Evolutionary conservation across 2,329 filamentous ascomycete species (phyloP), one percentile per base, ranked within the genome.

Genomic region (Diaporthe velutina): DNA sequence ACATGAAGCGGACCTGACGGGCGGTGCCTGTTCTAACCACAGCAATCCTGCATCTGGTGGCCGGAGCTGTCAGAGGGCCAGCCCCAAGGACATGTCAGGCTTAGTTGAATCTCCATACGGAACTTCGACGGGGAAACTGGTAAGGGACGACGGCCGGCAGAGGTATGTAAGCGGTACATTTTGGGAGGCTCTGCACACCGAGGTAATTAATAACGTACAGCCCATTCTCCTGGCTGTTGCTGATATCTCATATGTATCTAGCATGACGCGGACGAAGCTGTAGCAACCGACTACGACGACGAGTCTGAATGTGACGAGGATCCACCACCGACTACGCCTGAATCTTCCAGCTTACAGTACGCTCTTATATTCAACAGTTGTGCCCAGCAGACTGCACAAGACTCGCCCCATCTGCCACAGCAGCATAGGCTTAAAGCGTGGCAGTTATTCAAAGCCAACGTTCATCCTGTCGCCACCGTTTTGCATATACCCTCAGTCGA

Each of bases 401-500:
- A 12, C 3, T 61, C 57, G 2, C 35, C n/a, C 1, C 57, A 61
- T 17, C 57, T 35, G 22, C 57, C 57, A 7, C n/a, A 61, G 2
- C 4, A 22, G 4, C 57, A 61, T 2, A 61, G 57, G 8, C 57
- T 61, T n/a, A 61, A 61, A 28, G 57, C 57, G 3, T 61, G 35
- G 57, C 22, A 61, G n/a, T 35, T 61, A 19, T 61, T 61, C 57
- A 61, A 61, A 10, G 4, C 12, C 4, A 61, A 61, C 19, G 57
- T 61, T 5, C 57, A 68, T 13, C 64, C 42, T 8, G 42, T 68
- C 2, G 64, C 48, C n/a, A 50, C 64, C n/a, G 28, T 68, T 19
- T 38, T 68, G 12, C 64, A 68, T n/a, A 38, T 68, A n/a, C 64
- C 64, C 13, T 68, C 64, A 8, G 64, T 68, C 25, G 64, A 68